Evolutionary conservation across 805 yeast genomes (phyloP).

Genomic region (Candida tallmaniae): DNA sequence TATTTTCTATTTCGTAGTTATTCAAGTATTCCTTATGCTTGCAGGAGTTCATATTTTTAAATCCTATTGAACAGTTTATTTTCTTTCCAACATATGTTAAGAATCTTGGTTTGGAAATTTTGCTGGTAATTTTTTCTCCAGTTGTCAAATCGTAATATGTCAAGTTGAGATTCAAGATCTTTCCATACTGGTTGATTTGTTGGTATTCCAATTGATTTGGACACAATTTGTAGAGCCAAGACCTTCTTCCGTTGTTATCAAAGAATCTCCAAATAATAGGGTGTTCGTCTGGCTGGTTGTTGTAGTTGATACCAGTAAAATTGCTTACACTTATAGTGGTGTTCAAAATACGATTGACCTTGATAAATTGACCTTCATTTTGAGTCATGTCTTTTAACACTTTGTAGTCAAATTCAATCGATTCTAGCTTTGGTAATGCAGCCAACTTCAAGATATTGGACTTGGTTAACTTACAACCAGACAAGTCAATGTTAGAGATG

Average conservation of each 20-base stretch:
- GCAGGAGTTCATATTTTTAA: conserved; percentile 34
- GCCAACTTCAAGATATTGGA: conserved; percentile 44
- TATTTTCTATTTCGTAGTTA: conserved; percentile 24
- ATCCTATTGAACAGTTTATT: conserved; percentile 52
- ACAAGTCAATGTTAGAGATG: conserved; percentile 61
- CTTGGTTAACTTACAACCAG: conserved; percentile 56
- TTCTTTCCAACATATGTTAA: conserved; percentile 51
- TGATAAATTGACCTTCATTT: conserved; percentile 30
- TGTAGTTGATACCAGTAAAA: background rate
- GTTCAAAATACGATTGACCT: conserved; percentile 7
- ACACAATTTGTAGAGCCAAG: conserved; percentile 63
- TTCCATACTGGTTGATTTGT: conserved; percentile 15
- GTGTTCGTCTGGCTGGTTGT: conserved; percentile 11
- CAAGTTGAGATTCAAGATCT: conserved; percentile 29
- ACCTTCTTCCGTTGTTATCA: conserved; percentile 69
- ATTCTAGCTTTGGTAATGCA: conserved; percentile 38
- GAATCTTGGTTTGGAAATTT: conserved; percentile 43
- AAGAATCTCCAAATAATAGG: conserved; percentile 45
- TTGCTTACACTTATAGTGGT: background rate
- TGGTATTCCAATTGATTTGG: conserved; percentile 28
- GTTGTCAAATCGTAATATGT: conserved; percentile 59
- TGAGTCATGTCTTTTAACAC: conserved; percentile 46
- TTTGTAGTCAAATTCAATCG: conserved; percentile 64
- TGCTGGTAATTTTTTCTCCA: conserved; percentile 53
- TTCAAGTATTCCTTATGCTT: conserved; percentile 27